Evolutionary conservation across 306 rosid genomes (phyloP).

Genomic region (Carpinus viminea): DNA sequence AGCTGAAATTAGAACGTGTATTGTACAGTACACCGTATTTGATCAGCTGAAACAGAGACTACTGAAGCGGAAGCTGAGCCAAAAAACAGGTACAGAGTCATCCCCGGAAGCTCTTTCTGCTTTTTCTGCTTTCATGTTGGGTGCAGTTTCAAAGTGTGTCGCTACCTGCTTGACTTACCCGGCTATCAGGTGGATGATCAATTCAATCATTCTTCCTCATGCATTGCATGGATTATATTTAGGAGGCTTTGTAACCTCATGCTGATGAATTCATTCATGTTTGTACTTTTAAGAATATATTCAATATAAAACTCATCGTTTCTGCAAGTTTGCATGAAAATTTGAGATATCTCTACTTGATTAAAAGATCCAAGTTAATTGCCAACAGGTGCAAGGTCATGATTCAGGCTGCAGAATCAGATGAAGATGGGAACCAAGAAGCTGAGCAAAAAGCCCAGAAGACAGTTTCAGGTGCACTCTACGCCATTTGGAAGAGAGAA

Average conservation of each 20-base stretch:
- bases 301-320: background rate
- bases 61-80: constrained; percentile 49
- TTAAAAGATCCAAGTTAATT: constrained; percentile 10
- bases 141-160: constrained; percentile 89
- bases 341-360: background rate
- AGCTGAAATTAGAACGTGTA: constrained; percentile 24
- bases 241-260: background rate
- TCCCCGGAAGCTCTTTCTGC: constrained; percentile 88
- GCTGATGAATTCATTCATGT: background rate
- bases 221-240: background rate
- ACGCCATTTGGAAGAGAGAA: constrained; percentile 75
- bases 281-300: background rate
- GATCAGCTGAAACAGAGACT: constrained; percentile 84
- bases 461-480: constrained; percentile 69
- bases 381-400: constrained; percentile 76
- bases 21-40: constrained; percentile 74
- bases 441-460: constrained; percentile 51
- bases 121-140: constrained; percentile 72
- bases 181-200: constrained; percentile 77
- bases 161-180: constrained; percentile 96
- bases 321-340: background rate
- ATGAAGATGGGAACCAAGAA: constrained; percentile 42
- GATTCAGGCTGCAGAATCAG: constrained; percentile 85
- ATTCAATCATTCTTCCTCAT: constrained; percentile 17
- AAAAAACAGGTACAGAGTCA: constrained; percentile 44